These are phyloP conservation scores for Prorocentrum cordatum DNA, from an alignment of 169 alveolate species.

Conservation along the genomic window DNA sequence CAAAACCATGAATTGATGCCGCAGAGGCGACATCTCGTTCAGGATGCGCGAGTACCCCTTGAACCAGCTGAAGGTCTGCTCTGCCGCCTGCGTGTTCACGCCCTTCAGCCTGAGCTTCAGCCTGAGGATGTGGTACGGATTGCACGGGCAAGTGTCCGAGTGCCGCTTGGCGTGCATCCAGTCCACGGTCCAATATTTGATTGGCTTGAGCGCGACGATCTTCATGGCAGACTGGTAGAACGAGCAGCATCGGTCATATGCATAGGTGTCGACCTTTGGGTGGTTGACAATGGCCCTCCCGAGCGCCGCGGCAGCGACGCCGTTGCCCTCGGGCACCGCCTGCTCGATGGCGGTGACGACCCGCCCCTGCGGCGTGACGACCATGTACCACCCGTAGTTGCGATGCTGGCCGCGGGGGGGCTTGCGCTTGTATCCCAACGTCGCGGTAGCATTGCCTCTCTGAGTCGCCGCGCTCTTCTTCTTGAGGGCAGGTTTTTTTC, in stretches of 20 bases:
- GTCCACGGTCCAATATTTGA: background rate
- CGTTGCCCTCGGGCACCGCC: too few species aligned
- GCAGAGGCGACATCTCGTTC: background rate
- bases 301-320: too few species aligned
- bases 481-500: too few species aligned
- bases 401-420: too few species aligned
- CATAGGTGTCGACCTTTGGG: too few species aligned
- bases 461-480: too few species aligned
- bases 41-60: background rate
- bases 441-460: too few species aligned
- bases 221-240: background rate
- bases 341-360: too few species aligned
- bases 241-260: background rate
- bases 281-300: too few species aligned
- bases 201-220: background rate
- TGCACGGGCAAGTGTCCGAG: background rate
- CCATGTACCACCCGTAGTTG: too few species aligned
- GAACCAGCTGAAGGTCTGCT: slow-evolving; percentile 7
- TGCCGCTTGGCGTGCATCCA: background rate
- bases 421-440: too few species aligned
- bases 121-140: background rate
- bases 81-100: slow-evolving; percentile 10
- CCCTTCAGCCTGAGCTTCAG: background rate
- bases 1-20: background rate
- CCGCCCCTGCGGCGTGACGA: too few species aligned